Evolutionary conservation across 2,329 filamentous ascomycete species (phyloP).

Genomic region (Daldinia eschscholtzii): DNA sequence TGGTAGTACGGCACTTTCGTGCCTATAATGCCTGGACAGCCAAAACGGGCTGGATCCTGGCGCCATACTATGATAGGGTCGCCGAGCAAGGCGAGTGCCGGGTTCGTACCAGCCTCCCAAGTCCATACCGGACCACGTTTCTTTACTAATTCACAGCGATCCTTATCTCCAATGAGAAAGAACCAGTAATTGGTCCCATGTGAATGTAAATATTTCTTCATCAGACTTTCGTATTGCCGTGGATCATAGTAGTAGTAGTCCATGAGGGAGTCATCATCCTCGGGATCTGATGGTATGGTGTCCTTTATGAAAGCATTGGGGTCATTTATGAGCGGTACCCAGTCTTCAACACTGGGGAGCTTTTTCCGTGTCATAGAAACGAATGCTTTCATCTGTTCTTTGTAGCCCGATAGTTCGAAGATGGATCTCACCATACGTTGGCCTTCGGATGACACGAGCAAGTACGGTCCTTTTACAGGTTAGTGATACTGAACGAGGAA

Average conservation of each 20-base stretch:
- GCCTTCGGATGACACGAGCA: neutral
- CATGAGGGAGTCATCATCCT: neutral
- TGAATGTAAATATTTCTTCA: neutral
- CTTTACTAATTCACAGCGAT: slow-evolving; percentile 9
- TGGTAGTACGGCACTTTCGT: neutral
- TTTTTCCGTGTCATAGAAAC: neutral
- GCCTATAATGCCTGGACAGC: neutral
- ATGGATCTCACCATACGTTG: neutral
- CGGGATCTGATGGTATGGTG: neutral
- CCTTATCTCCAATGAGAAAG: slow-evolving; percentile 22
- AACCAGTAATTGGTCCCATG: slow-evolving; percentile 1
- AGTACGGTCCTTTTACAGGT: neutral
- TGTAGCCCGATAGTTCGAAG: neutral
- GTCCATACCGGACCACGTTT: slow-evolving; percentile 4
- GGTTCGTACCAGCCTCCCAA: slow-evolving; percentile 5
- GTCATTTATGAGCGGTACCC: neutral
- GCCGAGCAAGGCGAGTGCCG: accelerated
- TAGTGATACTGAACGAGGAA: neutral
- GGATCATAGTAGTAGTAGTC: neutral
- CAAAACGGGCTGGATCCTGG: slow-evolving; percentile 9
- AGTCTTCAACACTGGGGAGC: too few species aligned
- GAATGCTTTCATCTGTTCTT: neutral
- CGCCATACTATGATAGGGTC: slow-evolving; percentile 4
- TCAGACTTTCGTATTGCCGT: neutral
- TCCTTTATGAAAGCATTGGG: neutral